Conservation (phyloP, 805 yeast species). For the Spathaspora gorwiae region DNA sequence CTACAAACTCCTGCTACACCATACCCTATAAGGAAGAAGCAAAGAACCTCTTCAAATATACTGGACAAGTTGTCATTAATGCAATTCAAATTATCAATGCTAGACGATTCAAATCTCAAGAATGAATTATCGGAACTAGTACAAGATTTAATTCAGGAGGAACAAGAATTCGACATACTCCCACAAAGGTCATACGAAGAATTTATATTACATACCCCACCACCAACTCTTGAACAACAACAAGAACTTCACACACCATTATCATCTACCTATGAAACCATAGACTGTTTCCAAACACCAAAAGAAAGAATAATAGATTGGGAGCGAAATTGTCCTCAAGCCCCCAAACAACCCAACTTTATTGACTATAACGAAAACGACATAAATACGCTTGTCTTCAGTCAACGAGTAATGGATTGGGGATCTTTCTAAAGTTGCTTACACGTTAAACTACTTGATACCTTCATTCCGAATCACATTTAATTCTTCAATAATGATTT, state of each 20-base stretch:
- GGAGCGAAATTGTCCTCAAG: not conserved
- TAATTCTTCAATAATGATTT: not conserved
- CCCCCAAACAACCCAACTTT: constrained; percentile 1
- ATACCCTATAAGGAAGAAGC: not conserved
- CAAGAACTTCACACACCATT: not conserved
- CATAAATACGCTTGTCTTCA: not conserved
- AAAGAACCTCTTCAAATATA: not conserved
- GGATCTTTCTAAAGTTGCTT: not conserved
- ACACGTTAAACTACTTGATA: not conserved
- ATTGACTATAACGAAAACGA: not conserved
- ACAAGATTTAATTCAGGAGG: not conserved
- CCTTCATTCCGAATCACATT: not conserved
- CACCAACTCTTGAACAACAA: not conserved
- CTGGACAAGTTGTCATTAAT: constrained; percentile 1
- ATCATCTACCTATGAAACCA: not conserved
- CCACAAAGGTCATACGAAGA: constrained; percentile 2
- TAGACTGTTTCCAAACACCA: constrained; percentile 2
- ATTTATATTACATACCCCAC: constrained; percentile 1
- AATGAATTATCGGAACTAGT: not conserved
- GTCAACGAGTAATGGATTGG: not conserved
- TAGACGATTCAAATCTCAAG: constrained; percentile 1
- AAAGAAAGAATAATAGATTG: constrained; percentile 1
- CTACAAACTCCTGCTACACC: not conserved
- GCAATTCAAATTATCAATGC: not conserved
- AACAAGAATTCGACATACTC: not conserved